These are phyloP conservation scores for Coemansia sp. DNA, from an alignment of 192 early-diverging fungal species.

Conservation along the genomic window DNA sequence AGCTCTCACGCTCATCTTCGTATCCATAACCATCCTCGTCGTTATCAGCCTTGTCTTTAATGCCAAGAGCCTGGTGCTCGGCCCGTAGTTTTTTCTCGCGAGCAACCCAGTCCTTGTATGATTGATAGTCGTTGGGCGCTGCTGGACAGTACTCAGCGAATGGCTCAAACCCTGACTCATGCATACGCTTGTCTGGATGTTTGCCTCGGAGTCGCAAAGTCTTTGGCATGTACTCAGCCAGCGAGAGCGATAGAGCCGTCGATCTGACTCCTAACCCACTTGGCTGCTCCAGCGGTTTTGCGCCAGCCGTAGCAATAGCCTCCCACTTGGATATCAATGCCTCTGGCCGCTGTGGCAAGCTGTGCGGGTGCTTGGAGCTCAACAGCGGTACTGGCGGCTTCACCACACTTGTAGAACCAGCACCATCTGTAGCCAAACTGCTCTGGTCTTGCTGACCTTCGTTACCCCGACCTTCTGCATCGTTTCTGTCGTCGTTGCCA, in stretches of 20 bases:
- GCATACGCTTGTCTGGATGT: not conserved
- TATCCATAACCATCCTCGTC: not conserved
- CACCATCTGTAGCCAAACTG: not conserved
- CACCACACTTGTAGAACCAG: not conserved
- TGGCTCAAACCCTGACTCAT: constrained; percentile 27
- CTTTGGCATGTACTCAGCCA: constrained; percentile 36
- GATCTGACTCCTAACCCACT: not conserved
- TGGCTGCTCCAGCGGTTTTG: not conserved
- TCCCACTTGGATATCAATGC: constrained; percentile 29
- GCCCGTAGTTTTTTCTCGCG: constrained; percentile 14
- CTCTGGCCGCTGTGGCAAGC: constrained; percentile 25
- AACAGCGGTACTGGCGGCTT: constrained; percentile 1
- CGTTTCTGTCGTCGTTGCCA: not conserved
- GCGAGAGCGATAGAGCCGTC: constrained; percentile 13
- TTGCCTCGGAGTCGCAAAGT: not conserved
- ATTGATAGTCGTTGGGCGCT: constrained; percentile 38
- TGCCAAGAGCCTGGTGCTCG: not conserved
- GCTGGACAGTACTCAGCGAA: constrained; percentile 38
- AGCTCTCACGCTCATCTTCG: not conserved
- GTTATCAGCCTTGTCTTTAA: not conserved
- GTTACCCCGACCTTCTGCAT: not conserved
- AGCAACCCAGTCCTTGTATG: constrained; percentile 33
- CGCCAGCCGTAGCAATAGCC: constrained; percentile 10
- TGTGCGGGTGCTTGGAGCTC: constrained; percentile 35
- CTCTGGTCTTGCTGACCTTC: not conserved